Evolutionary conservation across 495 filamentous ascomycete species (phyloP).

Genomic region (Pyronema omphalodes): DNA sequence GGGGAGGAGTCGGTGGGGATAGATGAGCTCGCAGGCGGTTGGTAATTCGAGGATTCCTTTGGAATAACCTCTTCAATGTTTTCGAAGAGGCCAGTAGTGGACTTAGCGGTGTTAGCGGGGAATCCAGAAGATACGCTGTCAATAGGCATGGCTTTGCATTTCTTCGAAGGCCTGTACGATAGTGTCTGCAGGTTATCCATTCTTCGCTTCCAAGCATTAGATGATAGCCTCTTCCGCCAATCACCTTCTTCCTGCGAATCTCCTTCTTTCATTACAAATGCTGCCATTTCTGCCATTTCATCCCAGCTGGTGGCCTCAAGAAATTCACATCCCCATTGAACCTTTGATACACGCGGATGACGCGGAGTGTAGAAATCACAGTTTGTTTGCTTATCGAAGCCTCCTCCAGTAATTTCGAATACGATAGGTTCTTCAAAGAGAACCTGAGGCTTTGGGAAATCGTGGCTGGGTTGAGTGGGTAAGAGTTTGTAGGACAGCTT

Average conservation of each 20-base stretch:
- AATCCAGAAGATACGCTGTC: too few relatives aligned
- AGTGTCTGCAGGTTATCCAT: too few relatives aligned
- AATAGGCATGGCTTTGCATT: too few relatives aligned
- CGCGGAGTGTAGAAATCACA: conserved; percentile 41
- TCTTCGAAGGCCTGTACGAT: too few relatives aligned
- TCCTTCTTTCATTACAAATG: conserved; percentile 28
- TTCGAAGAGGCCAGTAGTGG: too few relatives aligned
- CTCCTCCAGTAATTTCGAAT: conserved; percentile 43
- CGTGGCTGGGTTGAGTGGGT: conserved; percentile 7
- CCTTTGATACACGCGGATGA: conserved; percentile 43
- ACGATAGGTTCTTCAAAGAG: conserved; percentile 45
- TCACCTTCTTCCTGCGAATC: conserved; percentile 15
- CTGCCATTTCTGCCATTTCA: conserved; percentile 39
- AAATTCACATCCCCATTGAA: conserved; percentile 40
- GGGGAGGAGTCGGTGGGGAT: too few relatives aligned
- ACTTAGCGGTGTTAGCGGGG: too few relatives aligned
- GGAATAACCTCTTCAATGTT: too few relatives aligned
- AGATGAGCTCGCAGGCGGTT: too few relatives aligned
- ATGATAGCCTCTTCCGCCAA: conserved; percentile 3
- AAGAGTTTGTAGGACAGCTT: conserved; percentile 5
- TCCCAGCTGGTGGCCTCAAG: conserved; percentile 36
- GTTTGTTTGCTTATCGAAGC: conserved; percentile 43
- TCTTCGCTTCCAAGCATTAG: not conserved
- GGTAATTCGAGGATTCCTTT: too few relatives aligned
- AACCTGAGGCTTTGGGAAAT: too few relatives aligned